phyloP scores from a whole-genome alignment of 352 stramenopile genomes.

The Blastocystis sp. region DNA sequence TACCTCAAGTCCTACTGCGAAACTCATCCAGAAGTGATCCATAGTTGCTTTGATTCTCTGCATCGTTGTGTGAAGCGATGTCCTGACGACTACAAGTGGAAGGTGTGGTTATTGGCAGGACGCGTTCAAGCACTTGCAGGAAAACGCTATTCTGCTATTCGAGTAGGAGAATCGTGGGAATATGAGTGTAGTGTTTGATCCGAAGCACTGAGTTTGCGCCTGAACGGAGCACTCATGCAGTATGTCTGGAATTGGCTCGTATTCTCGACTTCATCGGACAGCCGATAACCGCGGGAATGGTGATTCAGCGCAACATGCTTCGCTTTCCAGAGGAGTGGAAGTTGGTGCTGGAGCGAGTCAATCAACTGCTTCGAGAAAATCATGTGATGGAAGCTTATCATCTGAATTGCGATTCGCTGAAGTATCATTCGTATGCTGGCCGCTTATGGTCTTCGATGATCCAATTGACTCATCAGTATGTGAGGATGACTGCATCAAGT shows the following conservation, averaged over 20 bases:
- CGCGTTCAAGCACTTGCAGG: neutral
- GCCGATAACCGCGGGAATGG: neutral
- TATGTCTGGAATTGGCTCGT: conserved; percentile 18
- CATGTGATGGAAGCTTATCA: neutral
- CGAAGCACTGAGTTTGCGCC: conserved; percentile 21
- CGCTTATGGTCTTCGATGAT: conserved; percentile 32
- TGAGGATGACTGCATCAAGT: neutral
- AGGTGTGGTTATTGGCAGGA: conserved; percentile 3
- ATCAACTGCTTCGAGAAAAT: neutral
- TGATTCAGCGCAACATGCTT: neutral
- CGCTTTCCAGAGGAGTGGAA: conserved; percentile 21
- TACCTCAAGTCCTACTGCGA: neutral
- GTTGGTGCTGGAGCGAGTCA: neutral
- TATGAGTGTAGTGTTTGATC: conserved; percentile 1
- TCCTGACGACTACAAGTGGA: conserved; percentile 20
- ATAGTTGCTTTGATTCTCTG: neutral
- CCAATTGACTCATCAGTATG: neutral
- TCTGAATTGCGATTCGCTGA: neutral
- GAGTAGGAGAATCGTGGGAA: neutral
- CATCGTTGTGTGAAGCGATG: neutral
- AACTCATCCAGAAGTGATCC: neutral
- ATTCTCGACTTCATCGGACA: conserved; percentile 37
- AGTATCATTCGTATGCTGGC: neutral
- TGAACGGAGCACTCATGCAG: neutral
- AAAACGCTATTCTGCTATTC: neutral